phyloP scores from a whole-genome alignment of 331 rosid species.

The Prunus yedoensis region DNA sequence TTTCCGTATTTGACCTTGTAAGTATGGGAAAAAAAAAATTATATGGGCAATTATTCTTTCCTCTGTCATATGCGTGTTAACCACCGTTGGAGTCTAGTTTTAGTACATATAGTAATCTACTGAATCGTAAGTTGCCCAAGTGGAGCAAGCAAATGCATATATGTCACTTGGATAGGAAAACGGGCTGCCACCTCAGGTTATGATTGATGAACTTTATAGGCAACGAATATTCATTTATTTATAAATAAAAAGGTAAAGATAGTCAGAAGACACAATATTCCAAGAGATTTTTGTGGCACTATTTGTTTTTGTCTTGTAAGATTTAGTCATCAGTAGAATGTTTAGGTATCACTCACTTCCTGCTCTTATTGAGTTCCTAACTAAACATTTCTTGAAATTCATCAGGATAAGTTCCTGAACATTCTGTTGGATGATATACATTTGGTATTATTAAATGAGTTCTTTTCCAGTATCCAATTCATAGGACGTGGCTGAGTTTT shows the following conservation, averaged over 20 bases:
- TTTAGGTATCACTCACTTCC: neutral
- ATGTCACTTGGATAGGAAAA: neutral
- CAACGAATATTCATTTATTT: neutral
- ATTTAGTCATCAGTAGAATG: neutral
- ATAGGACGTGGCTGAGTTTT: neutral
- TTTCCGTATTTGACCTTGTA: constrained; percentile 93
- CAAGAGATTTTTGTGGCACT: neutral
- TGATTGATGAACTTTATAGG: neutral
- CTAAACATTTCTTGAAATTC: constrained; percentile 1
- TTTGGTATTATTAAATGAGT: neutral
- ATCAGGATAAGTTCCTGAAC: neutral
- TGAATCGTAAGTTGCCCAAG: neutral
- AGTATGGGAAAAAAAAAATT: too few relatives aligned
- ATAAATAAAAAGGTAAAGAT: neutral
- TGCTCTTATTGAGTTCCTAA: neutral
- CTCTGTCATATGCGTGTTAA: constrained; percentile 4
- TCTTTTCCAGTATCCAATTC: neutral
- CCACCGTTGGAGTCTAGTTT: constrained; percentile 8
- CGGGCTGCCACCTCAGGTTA: neutral
- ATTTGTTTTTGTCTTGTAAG: neutral
- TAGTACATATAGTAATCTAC: neutral
- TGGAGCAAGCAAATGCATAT: neutral
- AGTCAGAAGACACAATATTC: too few relatives aligned
- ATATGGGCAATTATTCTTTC: constrained; percentile 16
- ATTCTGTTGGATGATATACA: neutral